These are phyloP conservation scores for Castanea sativa DNA, from an alignment of 306 rosid genomes.

Conservation along the genomic window DNA sequence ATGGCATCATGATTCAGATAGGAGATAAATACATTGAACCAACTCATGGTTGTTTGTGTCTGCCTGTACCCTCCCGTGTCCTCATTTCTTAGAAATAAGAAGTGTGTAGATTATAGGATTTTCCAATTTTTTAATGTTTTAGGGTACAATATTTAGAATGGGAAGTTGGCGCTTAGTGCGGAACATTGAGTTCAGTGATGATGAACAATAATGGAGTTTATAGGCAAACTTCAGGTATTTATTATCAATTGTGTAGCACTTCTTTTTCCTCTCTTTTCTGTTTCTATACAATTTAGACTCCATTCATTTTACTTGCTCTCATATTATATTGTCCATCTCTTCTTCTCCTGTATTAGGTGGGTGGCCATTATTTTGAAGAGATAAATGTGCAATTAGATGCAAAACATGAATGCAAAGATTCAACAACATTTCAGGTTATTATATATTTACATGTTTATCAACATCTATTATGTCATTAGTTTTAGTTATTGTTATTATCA, in stretches of 20 bases:
- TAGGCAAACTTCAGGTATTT: slow-evolving; percentile 79
- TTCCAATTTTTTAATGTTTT: slow-evolving; percentile 18
- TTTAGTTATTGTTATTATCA: neutral
- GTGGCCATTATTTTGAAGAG: slow-evolving; percentile 96
- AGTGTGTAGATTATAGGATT: neutral
- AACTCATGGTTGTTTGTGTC: neutral
- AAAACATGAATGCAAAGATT: slow-evolving; percentile 16
- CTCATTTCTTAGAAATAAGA: neutral
- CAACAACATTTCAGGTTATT: slow-evolving; percentile 1
- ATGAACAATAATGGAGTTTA: slow-evolving; percentile 65
- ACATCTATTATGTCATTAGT: slow-evolving; percentile 4
- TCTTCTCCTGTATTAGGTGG: slow-evolving; percentile 57
- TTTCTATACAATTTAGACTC: neutral
- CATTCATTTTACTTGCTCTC: neutral
- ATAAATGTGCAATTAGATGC: slow-evolving; percentile 95
- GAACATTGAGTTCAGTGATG: slow-evolving; percentile 79
- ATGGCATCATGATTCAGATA: neutral
- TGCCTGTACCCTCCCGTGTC: neutral
- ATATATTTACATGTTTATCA: slow-evolving; percentile 8
- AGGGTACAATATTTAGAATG: slow-evolving; percentile 47
- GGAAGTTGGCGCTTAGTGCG: slow-evolving; percentile 89
- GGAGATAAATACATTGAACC: neutral
- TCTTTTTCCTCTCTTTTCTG: neutral
- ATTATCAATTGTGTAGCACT: slow-evolving; percentile 2
- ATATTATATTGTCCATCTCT: neutral